Base-by-base conservation (phyloP, 345 rosid genomes). In the Boechera retrofracta region DNA sequence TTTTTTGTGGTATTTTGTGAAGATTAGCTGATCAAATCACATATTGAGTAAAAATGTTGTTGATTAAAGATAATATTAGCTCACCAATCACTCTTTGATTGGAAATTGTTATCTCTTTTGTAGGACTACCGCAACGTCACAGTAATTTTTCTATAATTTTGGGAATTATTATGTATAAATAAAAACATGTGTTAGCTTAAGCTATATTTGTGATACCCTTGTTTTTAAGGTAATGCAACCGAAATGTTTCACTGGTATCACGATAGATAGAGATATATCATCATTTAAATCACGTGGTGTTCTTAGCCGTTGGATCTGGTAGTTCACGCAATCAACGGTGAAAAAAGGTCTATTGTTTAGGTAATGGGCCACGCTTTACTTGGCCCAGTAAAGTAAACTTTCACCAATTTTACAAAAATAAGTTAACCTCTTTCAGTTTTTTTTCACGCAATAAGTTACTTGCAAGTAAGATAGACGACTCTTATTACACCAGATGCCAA, bases 301-400 rank as follows among this genome's bases (percentile, higher is more conserved):
- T 59, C 6, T 31, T 60, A 72, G 74, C 77, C 81, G 49, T 78
- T 78, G 77, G 81, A 78, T 78, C 42, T 59, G 73, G 61, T 78
- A 33, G 64, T 16, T 78, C 81, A 59, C 28, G 69, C 64, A 52
- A 78, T 78, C 73, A 33, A 73, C 69, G 77, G 77, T 60, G 35
- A 10, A 35, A 24, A 44, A 62, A 0, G 2, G 18, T 39, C 29
- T 48, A 5, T 12, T 15, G 65, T 54, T 44, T 33, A 44, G 21
- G 7, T 76, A 41, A 53, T 63, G 75, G 80, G 70, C 65, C 28
- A 8, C 5, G 4, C 38, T 48, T 77, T 77, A 64, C 81, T 77
- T 77, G 73, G 63, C 72, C 77, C 56, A 71, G 54, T 71, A 64
- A 64, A 28, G 28, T 9, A 55, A 57, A 38, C 36, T 48, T 18